phyloP scores from a whole-genome alignment of 768 basidiomycete species.

The Tylopilus subfusipes region DNA sequence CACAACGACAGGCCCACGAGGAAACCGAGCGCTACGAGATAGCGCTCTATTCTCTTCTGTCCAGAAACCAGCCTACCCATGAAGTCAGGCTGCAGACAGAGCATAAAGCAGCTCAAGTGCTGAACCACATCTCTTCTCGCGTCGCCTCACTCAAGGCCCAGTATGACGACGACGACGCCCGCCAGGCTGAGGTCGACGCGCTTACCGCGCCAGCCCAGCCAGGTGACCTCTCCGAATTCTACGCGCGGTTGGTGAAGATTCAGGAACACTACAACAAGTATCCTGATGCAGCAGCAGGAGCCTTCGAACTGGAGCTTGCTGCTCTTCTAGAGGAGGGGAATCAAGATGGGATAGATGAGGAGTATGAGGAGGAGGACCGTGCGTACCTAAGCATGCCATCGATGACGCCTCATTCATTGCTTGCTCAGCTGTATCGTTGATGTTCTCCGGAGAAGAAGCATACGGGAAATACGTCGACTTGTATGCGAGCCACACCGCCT shows the following conservation, averaged over 20 bases:
- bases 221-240: slow-evolving; percentile 89
- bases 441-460: slow-evolving; percentile 96
- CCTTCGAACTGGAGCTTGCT: slow-evolving; percentile 81
- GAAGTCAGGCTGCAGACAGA: slow-evolving; percentile 69
- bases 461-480: slow-evolving; percentile 95
- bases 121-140: slow-evolving; percentile 76
- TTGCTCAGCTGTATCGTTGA: slow-evolving; percentile 61
- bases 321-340: slow-evolving; percentile 75
- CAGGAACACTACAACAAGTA: slow-evolving; percentile 96
- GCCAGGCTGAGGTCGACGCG: slow-evolving; percentile 62
- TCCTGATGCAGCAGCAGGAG: slow-evolving; percentile 80
- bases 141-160: slow-evolving; percentile 60
- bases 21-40: slow-evolving; percentile 91
- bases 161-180: slow-evolving; percentile 74
- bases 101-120: slow-evolving; percentile 87
- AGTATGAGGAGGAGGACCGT: slow-evolving; percentile 84
- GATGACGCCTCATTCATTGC: slow-evolving; percentile 7
- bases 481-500: slow-evolving; percentile 82
- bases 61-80: slow-evolving; percentile 59
- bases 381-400: slow-evolving; percentile 33
- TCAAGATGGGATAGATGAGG: slow-evolving; percentile 65
- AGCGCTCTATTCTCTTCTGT: slow-evolving; percentile 80
- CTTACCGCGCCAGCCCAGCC: slow-evolving; percentile 57
- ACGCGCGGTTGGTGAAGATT: slow-evolving; percentile 91
- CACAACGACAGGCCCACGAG: slow-evolving; percentile 94